Conservation (phyloP, 768 basidiomycete genomes). For the Hericium rajendrae region DNA sequence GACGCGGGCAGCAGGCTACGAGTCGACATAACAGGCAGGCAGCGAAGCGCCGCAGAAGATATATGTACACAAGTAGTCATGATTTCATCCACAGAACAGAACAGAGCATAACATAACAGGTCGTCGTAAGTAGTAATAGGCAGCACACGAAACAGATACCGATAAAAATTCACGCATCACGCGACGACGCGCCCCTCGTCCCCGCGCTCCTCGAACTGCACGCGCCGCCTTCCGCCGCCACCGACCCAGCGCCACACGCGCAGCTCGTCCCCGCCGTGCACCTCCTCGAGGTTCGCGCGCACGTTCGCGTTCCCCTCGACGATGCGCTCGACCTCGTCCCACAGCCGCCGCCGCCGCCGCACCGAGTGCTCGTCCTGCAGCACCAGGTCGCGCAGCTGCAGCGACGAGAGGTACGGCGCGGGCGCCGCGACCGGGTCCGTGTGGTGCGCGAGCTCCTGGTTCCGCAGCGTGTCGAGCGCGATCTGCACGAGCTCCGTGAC, state of each 20-base stretch:
- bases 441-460: slow-evolving; percentile 76
- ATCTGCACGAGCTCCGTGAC: slow-evolving; percentile 69
- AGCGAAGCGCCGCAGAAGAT: neutral
- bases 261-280: slow-evolving; percentile 76
- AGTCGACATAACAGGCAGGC: neutral
- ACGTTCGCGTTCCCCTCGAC: slow-evolving; percentile 92
- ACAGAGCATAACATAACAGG: neutral
- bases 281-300: slow-evolving; percentile 73
- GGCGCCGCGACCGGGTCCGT: slow-evolving; percentile 70
- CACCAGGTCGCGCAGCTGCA: slow-evolving; percentile 82
- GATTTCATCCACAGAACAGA: neutral
- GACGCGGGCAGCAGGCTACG: neutral
- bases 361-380: slow-evolving; percentile 77
- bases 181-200: neutral
- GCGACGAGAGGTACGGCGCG: slow-evolving; percentile 69
- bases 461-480: slow-evolving; percentile 69
- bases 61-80: neutral
- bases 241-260: slow-evolving; percentile 92
- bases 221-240: slow-evolving; percentile 16
- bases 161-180: neutral
- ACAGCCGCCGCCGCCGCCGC: slow-evolving; percentile 51
- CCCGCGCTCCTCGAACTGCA: slow-evolving; percentile 1
- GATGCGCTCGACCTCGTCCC: slow-evolving; percentile 74
- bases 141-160: neutral
- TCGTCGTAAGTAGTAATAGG: neutral